Base-by-base conservation (phyloP, 2,329 filamentous ascomycete species). In the Fusarium drepaniforme region DNA sequence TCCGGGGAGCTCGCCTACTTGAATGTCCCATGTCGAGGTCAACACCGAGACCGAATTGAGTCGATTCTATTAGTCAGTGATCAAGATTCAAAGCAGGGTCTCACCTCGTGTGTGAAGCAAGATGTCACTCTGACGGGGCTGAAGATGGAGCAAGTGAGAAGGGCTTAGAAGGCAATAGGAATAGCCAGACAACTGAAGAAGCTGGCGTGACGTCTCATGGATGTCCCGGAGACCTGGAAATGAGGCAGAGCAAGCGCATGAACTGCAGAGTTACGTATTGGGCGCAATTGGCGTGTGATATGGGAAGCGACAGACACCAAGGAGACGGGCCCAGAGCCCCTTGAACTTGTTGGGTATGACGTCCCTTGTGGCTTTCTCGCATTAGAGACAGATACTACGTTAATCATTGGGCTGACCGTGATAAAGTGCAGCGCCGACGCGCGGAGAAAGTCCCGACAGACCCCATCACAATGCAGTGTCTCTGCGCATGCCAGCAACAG, bases 401-500 rank as follows among this genome's bases (percentile, higher is more conserved):
- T 73, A 40, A 64, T 61, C 64, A 68, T 72, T 66, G 58, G 60
- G 44, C 53, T 56, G 58, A 66, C 49, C 33, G 37, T 61, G 46
- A n/a, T 58, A 37, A 58, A 59, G 49, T 30, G 28, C 49, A 53
- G 28, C 23, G 37, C 11, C 35, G 23, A 57, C 38, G 63, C 28
- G 56, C 51, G 66, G 68, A 68, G 65, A 76, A 75, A 62, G 60
- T 51, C 25, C 64, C 60, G 64, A 66, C 44, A 71, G 70, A 56
- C 64, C 46, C 70, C 61, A 46, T 75, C 64, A 61, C 33, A 42
- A 62, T 62, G 68, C 62, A 62, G 46, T 70, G 46, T 64, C 40
- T 66, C 49, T 13, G 40, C 40, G 70, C 70, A 72, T 58, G 56
- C 59, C 25, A 56, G 53, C 49, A 35, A 67, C 67, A 73, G 49